Evolutionary conservation across 129 eudicot genomes (phyloP).

Genomic region (Tagetes patula): DNA sequence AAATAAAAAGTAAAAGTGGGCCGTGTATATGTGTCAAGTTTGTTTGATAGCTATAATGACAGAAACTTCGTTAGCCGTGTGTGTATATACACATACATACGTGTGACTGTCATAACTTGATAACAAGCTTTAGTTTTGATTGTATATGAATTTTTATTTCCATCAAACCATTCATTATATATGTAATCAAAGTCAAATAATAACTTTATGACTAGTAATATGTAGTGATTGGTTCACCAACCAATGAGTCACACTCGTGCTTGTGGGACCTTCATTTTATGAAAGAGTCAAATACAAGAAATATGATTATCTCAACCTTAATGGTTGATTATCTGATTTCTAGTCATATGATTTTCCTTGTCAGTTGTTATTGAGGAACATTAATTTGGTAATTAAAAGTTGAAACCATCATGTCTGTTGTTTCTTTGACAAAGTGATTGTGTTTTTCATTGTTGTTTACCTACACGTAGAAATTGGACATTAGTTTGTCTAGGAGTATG

Average conservation of each 20-base stretch:
- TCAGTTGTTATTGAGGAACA: slow-evolving; percentile 4
- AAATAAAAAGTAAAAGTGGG: too few relatives aligned
- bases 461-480: slow-evolving; percentile 5
- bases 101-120: background rate
- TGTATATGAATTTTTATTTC: background rate
- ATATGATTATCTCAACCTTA: slow-evolving; percentile 6
- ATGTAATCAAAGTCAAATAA: slow-evolving; percentile 6
- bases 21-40: too few relatives aligned
- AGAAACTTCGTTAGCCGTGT: too few relatives aligned
- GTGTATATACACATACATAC: too few relatives aligned
- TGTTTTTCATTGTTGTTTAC: slow-evolving; percentile 10
- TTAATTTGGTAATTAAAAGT: background rate
- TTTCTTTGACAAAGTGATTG: slow-evolving; percentile 4
- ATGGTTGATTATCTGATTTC: slow-evolving; percentile 8
- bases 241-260: background rate
- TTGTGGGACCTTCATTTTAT: background rate
- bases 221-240: background rate
- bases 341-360: slow-evolving; percentile 11
- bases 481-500: background rate
- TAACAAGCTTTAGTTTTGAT: background rate
- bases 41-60: too few relatives aligned
- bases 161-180: background rate
- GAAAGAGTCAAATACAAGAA: slow-evolving; percentile 12
- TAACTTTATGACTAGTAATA: slow-evolving; percentile 14
- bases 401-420: slow-evolving; percentile 5